phyloP scores from a whole-genome alignment of 306 rosid species.

The Mimosa bimucronata region DNA sequence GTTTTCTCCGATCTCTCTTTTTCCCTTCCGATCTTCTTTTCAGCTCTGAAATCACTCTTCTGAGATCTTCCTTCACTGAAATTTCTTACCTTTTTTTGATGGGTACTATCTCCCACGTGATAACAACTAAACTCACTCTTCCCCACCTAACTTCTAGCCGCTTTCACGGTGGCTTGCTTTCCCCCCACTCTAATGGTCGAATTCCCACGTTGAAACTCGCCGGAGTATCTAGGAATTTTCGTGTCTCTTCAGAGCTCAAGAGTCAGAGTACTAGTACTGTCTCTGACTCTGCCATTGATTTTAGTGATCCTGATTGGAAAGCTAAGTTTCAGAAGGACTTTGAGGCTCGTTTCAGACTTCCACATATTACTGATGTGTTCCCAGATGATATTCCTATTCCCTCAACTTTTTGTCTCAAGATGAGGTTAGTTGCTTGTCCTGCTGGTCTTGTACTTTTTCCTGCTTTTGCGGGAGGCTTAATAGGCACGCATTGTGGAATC shows the following conservation, averaged over 20 bases:
- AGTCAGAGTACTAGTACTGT: slow-evolving; percentile 23
- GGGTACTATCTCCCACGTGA: slow-evolving; percentile 67
- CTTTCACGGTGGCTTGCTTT: slow-evolving; percentile 23
- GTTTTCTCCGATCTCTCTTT: slow-evolving; percentile 6
- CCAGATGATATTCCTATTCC: slow-evolving; percentile 68
- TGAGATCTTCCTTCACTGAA: slow-evolving; percentile 18
- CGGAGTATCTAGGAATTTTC: slow-evolving; percentile 19
- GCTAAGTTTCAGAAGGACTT: slow-evolving; percentile 74
- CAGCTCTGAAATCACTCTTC: background rate
- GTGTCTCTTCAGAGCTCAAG: slow-evolving; percentile 39
- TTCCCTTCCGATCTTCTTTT: slow-evolving; percentile 5
- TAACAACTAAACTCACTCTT: slow-evolving; percentile 45
- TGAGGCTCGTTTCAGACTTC: slow-evolving; percentile 75
- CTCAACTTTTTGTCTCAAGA: slow-evolving; percentile 93
- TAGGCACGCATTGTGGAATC: slow-evolving; percentile 7
- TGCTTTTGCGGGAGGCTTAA: background rate
- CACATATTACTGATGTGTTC: slow-evolving; percentile 78
- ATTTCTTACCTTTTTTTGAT: slow-evolving; percentile 42
- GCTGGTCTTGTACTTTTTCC: background rate
- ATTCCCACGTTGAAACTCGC: slow-evolving; percentile 14
- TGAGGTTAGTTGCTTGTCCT: slow-evolving; percentile 60
- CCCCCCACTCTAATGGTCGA: slow-evolving; percentile 20
- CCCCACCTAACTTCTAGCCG: slow-evolving; percentile 37
- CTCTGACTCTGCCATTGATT: slow-evolving; percentile 49
- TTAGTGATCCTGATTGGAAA: slow-evolving; percentile 88